phyloP scores from a whole-genome alignment of 805 yeast species.

The Debaryomyces prosopidis region DNA sequence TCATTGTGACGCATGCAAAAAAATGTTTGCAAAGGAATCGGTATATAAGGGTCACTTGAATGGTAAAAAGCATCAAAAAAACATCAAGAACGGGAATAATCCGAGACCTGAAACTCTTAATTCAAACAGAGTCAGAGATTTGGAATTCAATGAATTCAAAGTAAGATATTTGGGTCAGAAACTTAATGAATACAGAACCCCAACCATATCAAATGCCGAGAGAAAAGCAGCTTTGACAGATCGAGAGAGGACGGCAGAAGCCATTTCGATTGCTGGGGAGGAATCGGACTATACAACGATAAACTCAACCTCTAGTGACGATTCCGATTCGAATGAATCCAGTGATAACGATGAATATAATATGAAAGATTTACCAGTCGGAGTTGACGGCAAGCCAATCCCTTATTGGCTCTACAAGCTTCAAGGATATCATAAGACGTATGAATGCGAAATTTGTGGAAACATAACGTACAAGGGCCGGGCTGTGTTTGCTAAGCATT shows the following conservation, averaged over 20 bases:
- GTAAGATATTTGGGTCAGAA: constrained; percentile 36
- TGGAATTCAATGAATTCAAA: constrained; percentile 46
- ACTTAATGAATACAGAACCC: constrained; percentile 41
- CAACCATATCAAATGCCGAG: constrained; percentile 62
- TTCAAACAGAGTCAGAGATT: constrained; percentile 1
- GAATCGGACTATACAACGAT: constrained; percentile 42
- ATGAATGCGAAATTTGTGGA: constrained; percentile 86
- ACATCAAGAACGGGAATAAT: constrained; percentile 18
- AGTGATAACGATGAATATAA: constrained; percentile 38
- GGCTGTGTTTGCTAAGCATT: constrained; percentile 70
- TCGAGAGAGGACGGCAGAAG: constrained; percentile 62
- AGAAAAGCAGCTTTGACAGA: constrained; percentile 68
- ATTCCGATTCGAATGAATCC: constrained; percentile 19
- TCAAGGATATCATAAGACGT: constrained; percentile 76
- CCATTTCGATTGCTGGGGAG: constrained; percentile 36
- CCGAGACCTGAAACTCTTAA: neutral
- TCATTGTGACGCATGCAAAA: constrained; percentile 66
- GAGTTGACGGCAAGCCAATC: constrained; percentile 87
- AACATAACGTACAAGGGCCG: constrained; percentile 73
- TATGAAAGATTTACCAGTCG: constrained; percentile 69
- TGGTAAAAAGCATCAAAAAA: constrained; percentile 76
- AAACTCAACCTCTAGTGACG: constrained; percentile 21
- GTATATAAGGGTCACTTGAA: constrained; percentile 68
- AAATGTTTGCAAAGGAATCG: constrained; percentile 58
- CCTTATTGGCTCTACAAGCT: constrained; percentile 92